phyloP scores from a whole-genome alignment of 371 early-diverging fungal species.

The Parasitella parasitica region DNA sequence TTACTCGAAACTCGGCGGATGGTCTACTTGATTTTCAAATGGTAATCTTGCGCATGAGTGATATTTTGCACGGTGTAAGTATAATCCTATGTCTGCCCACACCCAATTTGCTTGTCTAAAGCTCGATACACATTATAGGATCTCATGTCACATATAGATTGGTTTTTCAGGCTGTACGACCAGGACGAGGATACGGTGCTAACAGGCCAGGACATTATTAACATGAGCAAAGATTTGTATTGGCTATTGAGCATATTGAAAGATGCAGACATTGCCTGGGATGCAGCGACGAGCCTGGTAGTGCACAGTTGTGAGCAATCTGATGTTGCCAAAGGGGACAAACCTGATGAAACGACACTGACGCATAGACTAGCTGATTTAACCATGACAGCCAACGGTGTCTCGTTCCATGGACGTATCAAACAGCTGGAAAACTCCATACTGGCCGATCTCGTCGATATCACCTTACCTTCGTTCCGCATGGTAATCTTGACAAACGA shows the following conservation, averaged over 20 bases:
- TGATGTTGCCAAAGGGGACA: slow-evolving; percentile 37
- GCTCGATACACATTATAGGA: no score
- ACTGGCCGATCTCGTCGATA: slow-evolving; percentile 15
- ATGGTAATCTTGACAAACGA: slow-evolving; percentile 69
- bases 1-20: slow-evolving; percentile 46
- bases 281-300: slow-evolving; percentile 24
- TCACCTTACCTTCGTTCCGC: slow-evolving; percentile 37
- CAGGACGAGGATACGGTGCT: slow-evolving; percentile 62
- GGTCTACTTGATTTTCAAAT: slow-evolving; percentile 67
- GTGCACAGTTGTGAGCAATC: slow-evolving; percentile 51
- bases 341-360: slow-evolving; percentile 12
- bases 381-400: slow-evolving; percentile 11
- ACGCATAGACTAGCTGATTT: slow-evolving; percentile 21
- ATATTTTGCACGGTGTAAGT: slow-evolving; percentile 65
- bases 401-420: slow-evolving; percentile 15
- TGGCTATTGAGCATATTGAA: slow-evolving; percentile 46
- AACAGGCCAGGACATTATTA: slow-evolving; percentile 71
- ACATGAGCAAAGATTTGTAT: slow-evolving; percentile 80
- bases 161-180: slow-evolving; percentile 82
- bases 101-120: no score
- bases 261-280: slow-evolving; percentile 27
- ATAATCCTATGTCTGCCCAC: no score
- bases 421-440: slow-evolving; percentile 22
- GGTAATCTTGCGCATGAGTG: slow-evolving; percentile 69
- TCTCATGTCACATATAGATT: slow-evolving; percentile 70